Conservation (phyloP, 129 eudicot species). For the Silybum marianum region DNA sequence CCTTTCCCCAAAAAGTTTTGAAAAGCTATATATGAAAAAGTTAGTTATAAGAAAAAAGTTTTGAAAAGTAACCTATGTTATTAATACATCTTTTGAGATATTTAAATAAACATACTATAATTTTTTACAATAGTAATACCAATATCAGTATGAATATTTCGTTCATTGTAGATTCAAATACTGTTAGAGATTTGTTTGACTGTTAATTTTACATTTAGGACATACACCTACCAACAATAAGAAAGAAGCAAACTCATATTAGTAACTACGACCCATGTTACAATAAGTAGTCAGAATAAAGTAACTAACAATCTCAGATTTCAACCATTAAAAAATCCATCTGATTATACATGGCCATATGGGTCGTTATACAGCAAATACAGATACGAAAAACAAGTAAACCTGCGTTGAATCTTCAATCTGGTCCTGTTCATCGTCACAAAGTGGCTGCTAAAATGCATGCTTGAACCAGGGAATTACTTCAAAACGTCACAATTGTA, state of each 20-base stretch:
- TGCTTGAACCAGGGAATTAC: not conserved
- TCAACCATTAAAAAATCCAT: not conserved
- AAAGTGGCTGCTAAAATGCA: not conserved
- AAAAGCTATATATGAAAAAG: too few species aligned
- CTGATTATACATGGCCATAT: not conserved
- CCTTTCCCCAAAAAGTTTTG: too few species aligned
- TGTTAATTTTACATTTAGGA: too few species aligned
- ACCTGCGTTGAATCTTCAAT: not conserved
- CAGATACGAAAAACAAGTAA: conserved; percentile 2
- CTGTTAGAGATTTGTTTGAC: not conserved
- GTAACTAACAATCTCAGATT: not conserved
- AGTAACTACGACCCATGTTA: not conserved
- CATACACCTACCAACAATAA: not conserved
- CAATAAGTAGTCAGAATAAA: not conserved
- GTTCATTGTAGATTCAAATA: not conserved
- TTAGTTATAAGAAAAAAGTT: too few species aligned
- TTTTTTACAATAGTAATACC: too few species aligned
- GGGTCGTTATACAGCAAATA: not conserved
- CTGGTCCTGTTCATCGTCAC: conserved; percentile 1
- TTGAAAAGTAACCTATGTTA: too few species aligned
- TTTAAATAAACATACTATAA: too few species aligned
- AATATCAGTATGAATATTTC: too few species aligned
- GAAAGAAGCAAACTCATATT: not conserved
- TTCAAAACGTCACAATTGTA: not conserved
- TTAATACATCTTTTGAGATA: too few species aligned